These are phyloP conservation scores for Balansia obtecta DNA, from an alignment of 2,329 filamentous ascomycete species.

Conservation along the genomic window DNA sequence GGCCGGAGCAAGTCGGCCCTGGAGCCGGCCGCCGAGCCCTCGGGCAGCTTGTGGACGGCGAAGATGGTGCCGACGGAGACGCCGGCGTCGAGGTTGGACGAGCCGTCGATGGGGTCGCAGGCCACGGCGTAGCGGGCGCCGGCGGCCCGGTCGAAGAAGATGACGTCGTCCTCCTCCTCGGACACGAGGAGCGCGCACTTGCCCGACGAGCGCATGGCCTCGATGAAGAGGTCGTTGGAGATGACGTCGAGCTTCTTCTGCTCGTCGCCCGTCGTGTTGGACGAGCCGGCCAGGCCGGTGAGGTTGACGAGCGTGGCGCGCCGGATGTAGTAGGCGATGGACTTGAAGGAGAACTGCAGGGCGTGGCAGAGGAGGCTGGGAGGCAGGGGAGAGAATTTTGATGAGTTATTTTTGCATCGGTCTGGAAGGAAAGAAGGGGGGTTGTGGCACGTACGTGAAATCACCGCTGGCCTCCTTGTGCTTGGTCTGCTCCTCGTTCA, in stretches of 20 bases:
- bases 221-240: conserved; percentile 94
- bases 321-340: conserved; percentile 98
- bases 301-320: conserved; percentile 91
- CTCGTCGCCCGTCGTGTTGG: conserved; percentile 92
- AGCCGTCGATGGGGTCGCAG: conserved; percentile 96
- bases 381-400: too few species aligned
- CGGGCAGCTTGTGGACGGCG: conserved; percentile 78
- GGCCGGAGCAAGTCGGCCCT: conserved; percentile 82
- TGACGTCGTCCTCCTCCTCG: conserved; percentile 89
- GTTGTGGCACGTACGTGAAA: conserved; percentile 77
- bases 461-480: conserved; percentile 92
- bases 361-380: conserved; percentile 95
- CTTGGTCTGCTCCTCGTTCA: conserved; percentile 92
- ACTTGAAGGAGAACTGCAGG: conserved; percentile 99
- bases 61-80: conserved; percentile 98
- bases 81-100: conserved; percentile 93
- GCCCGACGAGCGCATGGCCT: conserved; percentile 84
- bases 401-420: too few species aligned
- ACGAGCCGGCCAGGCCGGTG: conserved; percentile 84
- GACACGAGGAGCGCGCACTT: conserved; percentile 90
- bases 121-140: conserved; percentile 86
- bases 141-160: conserved; percentile 66
- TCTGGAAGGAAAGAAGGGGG: too few species aligned
- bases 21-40: conserved; percentile 57
- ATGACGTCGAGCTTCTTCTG: conserved; percentile 99